These are phyloP conservation scores for Carex kokanica DNA, from an alignment of 176 grass and related monocot species.

Conservation along the genomic window DNA sequence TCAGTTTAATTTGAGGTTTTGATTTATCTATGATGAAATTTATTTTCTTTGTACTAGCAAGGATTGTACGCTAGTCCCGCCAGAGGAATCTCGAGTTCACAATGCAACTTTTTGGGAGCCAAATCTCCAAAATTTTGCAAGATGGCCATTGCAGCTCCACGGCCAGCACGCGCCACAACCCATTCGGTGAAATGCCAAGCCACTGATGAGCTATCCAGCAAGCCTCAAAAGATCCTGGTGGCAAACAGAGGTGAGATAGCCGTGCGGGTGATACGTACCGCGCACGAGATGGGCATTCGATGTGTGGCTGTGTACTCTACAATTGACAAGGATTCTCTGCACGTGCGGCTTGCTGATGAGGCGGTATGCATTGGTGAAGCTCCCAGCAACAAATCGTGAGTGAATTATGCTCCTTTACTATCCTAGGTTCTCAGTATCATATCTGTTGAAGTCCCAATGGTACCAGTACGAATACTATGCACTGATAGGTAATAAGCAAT, in stretches of 20 bases:
- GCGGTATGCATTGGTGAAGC: slow-evolving; percentile 52
- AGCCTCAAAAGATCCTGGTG: slow-evolving; percentile 42
- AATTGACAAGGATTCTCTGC: slow-evolving; percentile 49
- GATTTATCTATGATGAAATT: not conserved
- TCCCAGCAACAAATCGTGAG: slow-evolving; percentile 52
- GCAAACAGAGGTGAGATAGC: slow-evolving; percentile 55
- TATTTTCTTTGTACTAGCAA: slow-evolving; percentile 11
- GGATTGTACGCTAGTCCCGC: slow-evolving; percentile 24
- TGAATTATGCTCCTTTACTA: not conserved
- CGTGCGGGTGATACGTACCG: slow-evolving; percentile 52
- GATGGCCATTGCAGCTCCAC: slow-evolving; percentile 16
- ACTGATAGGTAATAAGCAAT: not conserved
- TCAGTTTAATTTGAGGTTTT: not conserved
- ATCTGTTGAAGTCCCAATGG: not conserved
- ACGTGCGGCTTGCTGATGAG: slow-evolving; percentile 46
- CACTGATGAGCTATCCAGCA: slow-evolving; percentile 4
- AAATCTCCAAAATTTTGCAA: slow-evolving; percentile 31
- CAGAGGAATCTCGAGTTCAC: slow-evolving; percentile 38
- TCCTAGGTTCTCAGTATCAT: not conserved
- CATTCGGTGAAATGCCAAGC: slow-evolving; percentile 33
- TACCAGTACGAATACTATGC: not conserved
- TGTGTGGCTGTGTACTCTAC: slow-evolving; percentile 52
- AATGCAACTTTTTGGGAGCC: slow-evolving; percentile 35
- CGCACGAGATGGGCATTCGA: slow-evolving; percentile 48
- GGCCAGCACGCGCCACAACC: not conserved